A percentile compares a stretch with the other conserved stretches of the same genome.
Evolutionary conservation across 2,329 filamentous ascomycete genomes (phyloP).

Genomic region (Aspergillus sp.): DNA sequence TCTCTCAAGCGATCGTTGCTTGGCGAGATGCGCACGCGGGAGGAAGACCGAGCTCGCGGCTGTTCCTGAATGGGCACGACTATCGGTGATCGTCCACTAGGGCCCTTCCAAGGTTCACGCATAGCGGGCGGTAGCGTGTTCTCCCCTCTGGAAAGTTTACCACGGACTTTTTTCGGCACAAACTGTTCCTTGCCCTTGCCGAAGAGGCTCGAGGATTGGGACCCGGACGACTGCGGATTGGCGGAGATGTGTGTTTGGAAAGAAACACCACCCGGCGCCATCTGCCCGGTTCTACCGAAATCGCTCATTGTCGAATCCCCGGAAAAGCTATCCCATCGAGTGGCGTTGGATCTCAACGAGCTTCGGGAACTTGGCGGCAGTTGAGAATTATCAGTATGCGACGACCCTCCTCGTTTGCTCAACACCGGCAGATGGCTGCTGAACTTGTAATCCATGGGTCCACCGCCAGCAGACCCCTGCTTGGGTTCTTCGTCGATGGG

Average conservation of each 20-base stretch:
- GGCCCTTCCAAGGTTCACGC: slow-evolving; percentile 65
- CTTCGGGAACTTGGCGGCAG: not conserved
- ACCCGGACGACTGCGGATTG: slow-evolving; percentile 22
- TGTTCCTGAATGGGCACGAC: slow-evolving; percentile 66
- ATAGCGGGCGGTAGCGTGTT: slow-evolving; percentile 44
- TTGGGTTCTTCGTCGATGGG: slow-evolving; percentile 36
- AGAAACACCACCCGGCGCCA: slow-evolving; percentile 49
- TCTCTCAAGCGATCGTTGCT: slow-evolving; percentile 19
- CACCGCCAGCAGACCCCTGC: slow-evolving; percentile 12
- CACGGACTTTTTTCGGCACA: slow-evolving; percentile 35
- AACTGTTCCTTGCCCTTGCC: slow-evolving; percentile 39
- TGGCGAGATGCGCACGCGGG: slow-evolving; percentile 39
- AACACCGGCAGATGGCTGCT: slow-evolving; percentile 30
- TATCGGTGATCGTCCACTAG: slow-evolving; percentile 66
- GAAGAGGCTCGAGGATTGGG: slow-evolving; percentile 28
- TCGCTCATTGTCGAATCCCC: slow-evolving; percentile 63
- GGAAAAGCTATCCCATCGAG: slow-evolving; percentile 65
- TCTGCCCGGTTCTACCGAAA: slow-evolving; percentile 56
- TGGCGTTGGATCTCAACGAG: slow-evolving; percentile 8
- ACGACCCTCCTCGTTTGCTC: slow-evolving; percentile 20
- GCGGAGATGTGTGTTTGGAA: slow-evolving; percentile 24
- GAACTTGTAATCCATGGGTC: slow-evolving; percentile 22
- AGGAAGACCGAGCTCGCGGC: slow-evolving; percentile 55
- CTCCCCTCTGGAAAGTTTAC: slow-evolving; percentile 38
- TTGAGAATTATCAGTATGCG: slow-evolving; percentile 7